Evolutionary conservation across 1,284 basidiomycete genomes (phyloP).

Genomic region (Termitomyces sp.): DNA sequence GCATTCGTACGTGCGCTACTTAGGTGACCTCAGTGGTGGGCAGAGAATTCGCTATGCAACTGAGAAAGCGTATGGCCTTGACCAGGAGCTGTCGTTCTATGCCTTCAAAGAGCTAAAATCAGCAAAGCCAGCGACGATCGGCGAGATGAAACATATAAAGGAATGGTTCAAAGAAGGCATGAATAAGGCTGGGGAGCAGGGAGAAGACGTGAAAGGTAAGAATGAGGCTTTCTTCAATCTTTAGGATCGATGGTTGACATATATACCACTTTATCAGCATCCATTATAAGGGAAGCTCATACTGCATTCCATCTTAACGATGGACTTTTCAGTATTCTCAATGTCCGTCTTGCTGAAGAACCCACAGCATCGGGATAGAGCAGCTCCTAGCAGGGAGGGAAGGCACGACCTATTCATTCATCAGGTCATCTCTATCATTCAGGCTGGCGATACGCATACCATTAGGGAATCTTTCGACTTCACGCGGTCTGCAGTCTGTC

Average conservation of each 20-base stretch:
- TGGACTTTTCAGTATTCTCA: slow-evolving; percentile 54
- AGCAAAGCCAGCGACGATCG: slow-evolving; percentile 38
- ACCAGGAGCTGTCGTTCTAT: slow-evolving; percentile 68
- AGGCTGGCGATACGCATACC: slow-evolving; percentile 34
- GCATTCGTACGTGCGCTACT: slow-evolving; percentile 79
- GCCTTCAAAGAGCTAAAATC: slow-evolving; percentile 57
- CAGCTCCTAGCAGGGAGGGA: slow-evolving; percentile 18
- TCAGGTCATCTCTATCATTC: slow-evolving; percentile 40
- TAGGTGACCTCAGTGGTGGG: slow-evolving; percentile 83
- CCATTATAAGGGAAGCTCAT: slow-evolving; percentile 58
- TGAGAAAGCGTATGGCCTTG: slow-evolving; percentile 63
- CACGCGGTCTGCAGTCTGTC: slow-evolving; percentile 30
- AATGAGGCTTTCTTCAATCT: not conserved
- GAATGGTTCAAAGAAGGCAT: slow-evolving; percentile 73
- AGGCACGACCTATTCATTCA: slow-evolving; percentile 28
- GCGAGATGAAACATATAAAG: slow-evolving; percentile 74
- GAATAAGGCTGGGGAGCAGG: slow-evolving; percentile 57
- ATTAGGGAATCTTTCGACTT: not conserved
- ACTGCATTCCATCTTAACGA: slow-evolving; percentile 67
- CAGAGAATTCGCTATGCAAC: slow-evolving; percentile 67
- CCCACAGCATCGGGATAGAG: slow-evolving; percentile 15
- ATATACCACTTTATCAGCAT: slow-evolving; percentile 23
- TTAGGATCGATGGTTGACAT: slow-evolving; percentile 3
- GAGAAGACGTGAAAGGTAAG: slow-evolving; percentile 51
- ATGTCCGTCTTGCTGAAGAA: not conserved